Percentiles rank a stretch among this genome's conserved stretches.
These are phyloP conservation scores for Epichloe gansuensis DNA, from an alignment of 2,329 filamentous ascomycete species.

Conservation along the genomic window DNA sequence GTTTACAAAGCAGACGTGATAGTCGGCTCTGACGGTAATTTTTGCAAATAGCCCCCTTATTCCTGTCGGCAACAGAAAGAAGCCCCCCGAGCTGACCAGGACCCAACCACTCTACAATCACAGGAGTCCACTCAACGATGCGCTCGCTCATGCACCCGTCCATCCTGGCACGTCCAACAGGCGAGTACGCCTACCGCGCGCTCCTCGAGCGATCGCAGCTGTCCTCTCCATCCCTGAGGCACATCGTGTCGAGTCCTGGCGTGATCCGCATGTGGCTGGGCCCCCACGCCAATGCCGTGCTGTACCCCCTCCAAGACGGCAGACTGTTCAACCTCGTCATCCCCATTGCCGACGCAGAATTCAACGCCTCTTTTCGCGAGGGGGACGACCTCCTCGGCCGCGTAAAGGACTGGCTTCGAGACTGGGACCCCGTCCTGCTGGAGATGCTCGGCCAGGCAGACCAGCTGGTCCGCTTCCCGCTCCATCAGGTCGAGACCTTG, in stretches of 20 bases:
- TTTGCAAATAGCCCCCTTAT: too few species aligned
- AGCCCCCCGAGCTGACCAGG: neutral
- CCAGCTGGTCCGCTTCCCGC: slow-evolving; percentile 6
- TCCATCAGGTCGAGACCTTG: slow-evolving; percentile 4
- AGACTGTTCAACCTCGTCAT: slow-evolving; percentile 7
- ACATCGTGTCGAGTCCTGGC: neutral
- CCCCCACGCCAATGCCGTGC: slow-evolving; percentile 3
- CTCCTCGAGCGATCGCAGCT: slow-evolving; percentile 4
- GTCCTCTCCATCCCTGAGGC: neutral
- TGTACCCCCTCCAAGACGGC: slow-evolving; percentile 5
- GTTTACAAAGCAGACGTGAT: slow-evolving; percentile 7
- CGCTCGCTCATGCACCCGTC: slow-evolving; percentile 7
- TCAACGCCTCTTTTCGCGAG: slow-evolving; percentile 1
- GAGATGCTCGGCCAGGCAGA: slow-evolving; percentile 3
- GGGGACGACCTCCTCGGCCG: neutral
- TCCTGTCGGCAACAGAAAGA: neutral
- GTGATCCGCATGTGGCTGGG: slow-evolving; percentile 6
- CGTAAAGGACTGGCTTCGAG: neutral
- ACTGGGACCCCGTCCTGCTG: slow-evolving; percentile 6
- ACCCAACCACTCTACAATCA: neutral
- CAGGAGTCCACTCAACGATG: slow-evolving; percentile 6
- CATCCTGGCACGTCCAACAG: neutral
- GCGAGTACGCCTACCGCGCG: slow-evolving; percentile 7
- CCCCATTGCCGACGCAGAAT: neutral
- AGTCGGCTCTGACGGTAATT: slow-evolving; percentile 8